Evolutionary conservation across 495 filamentous ascomycete genomes (phyloP).

Genomic region (Daldinia concentrica): DNA sequence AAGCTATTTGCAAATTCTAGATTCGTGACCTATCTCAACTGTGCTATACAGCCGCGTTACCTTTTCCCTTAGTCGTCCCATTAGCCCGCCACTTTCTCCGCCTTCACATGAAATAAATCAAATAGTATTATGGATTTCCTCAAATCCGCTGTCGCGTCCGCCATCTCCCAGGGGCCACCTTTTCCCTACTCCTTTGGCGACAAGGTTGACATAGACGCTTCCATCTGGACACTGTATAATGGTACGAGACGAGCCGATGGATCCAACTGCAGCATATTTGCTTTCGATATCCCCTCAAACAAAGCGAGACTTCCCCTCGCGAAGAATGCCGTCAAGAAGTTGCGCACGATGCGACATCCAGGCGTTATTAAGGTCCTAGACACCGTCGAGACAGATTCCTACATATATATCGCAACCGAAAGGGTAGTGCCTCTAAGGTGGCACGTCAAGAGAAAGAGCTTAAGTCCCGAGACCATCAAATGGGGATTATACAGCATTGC

Average conservation of each 20-base stretch:
- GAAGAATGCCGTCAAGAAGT: constrained; percentile 90
- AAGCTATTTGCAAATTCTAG: neutral
- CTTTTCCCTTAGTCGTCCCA: neutral
- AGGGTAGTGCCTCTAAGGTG: constrained; percentile 83
- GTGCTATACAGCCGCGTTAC: neutral
- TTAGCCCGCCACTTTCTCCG: neutral
- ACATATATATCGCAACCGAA: constrained; percentile 96
- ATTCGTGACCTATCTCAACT: neutral
- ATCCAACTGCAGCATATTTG: constrained; percentile 93
- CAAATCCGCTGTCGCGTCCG: constrained; percentile 95
- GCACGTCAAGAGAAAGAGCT: constrained; percentile 82
- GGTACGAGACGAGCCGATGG: constrained; percentile 91
- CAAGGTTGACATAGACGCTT: constrained; percentile 84
- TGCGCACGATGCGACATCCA: constrained; percentile 90
- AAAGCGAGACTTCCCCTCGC: constrained; percentile 83
- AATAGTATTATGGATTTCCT: constrained; percentile 84
- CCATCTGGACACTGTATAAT: constrained; percentile 92
- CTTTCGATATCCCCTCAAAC: constrained; percentile 85
- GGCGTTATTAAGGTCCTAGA: constrained; percentile 93
- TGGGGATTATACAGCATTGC: constrained; percentile 92
- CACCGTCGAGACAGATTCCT: constrained; percentile 92
- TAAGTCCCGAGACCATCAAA: constrained; percentile 90
- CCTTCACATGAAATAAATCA: constrained; percentile 33
- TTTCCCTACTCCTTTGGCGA: constrained; percentile 94
- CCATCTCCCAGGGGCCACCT: constrained; percentile 91